These are phyloP conservation scores for Aspergillus quadricinctus DNA, from an alignment of 2,329 filamentous ascomycete genomes.

Conservation along the genomic window DNA sequence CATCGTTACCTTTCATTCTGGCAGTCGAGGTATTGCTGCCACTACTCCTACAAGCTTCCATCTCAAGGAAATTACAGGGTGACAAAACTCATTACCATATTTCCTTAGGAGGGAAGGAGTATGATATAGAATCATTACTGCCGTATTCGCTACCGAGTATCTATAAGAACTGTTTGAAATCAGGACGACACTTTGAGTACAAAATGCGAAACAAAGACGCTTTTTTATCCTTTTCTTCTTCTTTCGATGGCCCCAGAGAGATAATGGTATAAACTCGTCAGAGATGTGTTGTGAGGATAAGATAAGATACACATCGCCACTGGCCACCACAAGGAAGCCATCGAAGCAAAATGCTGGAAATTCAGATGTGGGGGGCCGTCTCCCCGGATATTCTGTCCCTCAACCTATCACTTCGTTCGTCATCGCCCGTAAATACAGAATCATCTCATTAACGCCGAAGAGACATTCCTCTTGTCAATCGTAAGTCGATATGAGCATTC, in stretches of 20 bases:
- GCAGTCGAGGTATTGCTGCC: not conserved
- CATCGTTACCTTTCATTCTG: not conserved
- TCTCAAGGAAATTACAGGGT: not conserved
- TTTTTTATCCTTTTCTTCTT: not conserved
- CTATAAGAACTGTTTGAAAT: not conserved
- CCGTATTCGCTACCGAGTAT: not conserved
- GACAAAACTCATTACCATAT: not conserved
- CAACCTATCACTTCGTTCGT: conserved; percentile 12
- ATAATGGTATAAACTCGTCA: conserved; percentile 24
- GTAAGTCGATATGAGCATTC: conserved; percentile 10
- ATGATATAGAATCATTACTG: not conserved
- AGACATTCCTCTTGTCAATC: conserved; percentile 12
- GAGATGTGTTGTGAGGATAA: conserved; percentile 29
- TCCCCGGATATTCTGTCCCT: conserved; percentile 8
- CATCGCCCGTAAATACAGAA: conserved; percentile 15
- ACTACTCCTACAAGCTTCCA: not conserved
- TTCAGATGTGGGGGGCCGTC: conserved; percentile 8
- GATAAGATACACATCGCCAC: conserved; percentile 31
- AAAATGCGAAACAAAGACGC: not conserved
- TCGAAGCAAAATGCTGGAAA: conserved; percentile 20
- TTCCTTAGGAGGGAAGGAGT: not conserved
- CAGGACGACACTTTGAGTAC: not conserved
- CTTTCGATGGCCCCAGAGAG: conserved; percentile 11
- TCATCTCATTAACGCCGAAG: conserved; percentile 14
- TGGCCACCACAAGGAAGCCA: conserved; percentile 24